Conservation (phyloP, 2,329 filamentous ascomycete species). For the Fusarium musae region DNA sequence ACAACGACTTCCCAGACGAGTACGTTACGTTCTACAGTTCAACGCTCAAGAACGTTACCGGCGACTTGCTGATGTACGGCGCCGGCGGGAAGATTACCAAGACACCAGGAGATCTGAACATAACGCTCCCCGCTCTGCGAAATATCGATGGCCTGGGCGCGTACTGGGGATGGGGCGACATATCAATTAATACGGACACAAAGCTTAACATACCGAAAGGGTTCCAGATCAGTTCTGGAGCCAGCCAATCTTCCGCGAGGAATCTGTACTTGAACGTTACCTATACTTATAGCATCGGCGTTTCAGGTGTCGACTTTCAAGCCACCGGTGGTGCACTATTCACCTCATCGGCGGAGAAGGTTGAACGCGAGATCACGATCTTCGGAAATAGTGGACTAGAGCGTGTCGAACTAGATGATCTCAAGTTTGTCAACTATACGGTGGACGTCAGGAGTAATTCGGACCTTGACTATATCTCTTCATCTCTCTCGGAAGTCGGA, state of each 20-base stretch:
- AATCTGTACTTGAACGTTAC: neutral
- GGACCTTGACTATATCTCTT: neutral
- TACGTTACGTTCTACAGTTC: neutral
- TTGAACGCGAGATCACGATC: accelerated
- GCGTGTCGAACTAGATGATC: neutral
- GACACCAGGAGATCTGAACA: neutral
- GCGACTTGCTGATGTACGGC: accelerated
- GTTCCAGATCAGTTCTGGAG: neutral
- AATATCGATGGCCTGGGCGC: accelerated
- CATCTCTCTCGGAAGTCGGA: neutral
- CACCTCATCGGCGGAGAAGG: neutral
- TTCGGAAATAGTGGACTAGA: accelerated
- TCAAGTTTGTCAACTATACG: neutral
- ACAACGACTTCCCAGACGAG: neutral
- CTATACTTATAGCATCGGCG: accelerated
- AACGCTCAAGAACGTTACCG: neutral
- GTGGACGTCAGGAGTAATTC: neutral
- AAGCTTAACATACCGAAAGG: neutral
- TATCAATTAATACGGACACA: neutral
- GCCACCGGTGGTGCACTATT: accelerated
- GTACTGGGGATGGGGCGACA: neutral
- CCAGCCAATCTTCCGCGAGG: accelerated
- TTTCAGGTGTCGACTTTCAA: neutral
- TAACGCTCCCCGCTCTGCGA: neutral
- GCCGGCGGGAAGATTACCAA: accelerated